Conservation (phyloP, 768 basidiomycete species). For the Leccinellum luteum region DNA sequence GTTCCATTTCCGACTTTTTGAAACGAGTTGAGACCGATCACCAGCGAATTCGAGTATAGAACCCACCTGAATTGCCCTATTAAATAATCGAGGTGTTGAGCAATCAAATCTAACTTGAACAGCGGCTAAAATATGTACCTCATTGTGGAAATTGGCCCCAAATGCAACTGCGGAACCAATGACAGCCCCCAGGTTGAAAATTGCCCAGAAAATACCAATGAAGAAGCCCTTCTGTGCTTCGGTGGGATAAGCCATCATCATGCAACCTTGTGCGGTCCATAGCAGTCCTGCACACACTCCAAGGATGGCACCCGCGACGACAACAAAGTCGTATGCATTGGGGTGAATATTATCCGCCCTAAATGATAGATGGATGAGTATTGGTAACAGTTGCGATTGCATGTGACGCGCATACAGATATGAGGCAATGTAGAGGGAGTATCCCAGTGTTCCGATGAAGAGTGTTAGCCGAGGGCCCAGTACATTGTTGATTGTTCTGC, state of each 20-base stretch:
- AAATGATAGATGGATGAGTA: constrained; percentile 1
- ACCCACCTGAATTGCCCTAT: constrained; percentile 32
- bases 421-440: constrained; percentile 71
- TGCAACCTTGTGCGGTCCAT: constrained; percentile 87
- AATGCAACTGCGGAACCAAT: constrained; percentile 76
- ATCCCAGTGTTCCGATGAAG: constrained; percentile 70
- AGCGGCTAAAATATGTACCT: constrained; percentile 37
- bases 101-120: background rate
- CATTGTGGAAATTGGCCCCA: constrained; percentile 64
- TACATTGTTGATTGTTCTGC: constrained; percentile 74
- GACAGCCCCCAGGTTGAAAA: constrained; percentile 81
- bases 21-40: constrained; percentile 2
- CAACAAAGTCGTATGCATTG: constrained; percentile 58
- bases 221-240: constrained; percentile 74
- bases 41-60: background rate
- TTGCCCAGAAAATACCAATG: constrained; percentile 80
- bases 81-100: background rate
- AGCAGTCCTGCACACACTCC: constrained; percentile 70
- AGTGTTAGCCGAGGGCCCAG: constrained; percentile 77
- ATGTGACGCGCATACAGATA: constrained; percentile 52
- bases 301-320: constrained; percentile 68
- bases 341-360: constrained; percentile 73
- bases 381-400: background rate
- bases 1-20: constrained; percentile 64
- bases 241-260: constrained; percentile 83